Percentiles rank a stretch among this genome's conserved stretches.
Conservation (phyloP, 179 eudicot species). For the Spinacia oleracea region DNA sequence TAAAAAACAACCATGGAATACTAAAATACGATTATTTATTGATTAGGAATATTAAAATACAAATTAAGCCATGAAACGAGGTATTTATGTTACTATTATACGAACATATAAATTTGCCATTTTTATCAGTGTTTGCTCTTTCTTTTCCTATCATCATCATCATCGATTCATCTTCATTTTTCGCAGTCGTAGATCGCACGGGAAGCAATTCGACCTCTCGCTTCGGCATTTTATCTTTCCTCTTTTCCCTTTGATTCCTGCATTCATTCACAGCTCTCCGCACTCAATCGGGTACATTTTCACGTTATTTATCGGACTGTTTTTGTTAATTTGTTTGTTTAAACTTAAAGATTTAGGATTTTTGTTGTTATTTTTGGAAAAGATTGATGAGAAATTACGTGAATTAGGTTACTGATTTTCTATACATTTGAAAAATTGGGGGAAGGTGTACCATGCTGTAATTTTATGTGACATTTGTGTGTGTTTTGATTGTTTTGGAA, state of each 20-base stretch:
- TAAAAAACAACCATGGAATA: no score
- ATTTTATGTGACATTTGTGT: slow-evolving; percentile 1
- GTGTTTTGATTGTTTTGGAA: neutral
- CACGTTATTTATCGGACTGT: neutral
- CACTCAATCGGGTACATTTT: slow-evolving; percentile 17
- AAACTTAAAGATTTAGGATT: neutral
- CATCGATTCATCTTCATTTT: neutral
- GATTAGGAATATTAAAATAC: no score
- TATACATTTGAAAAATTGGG: neutral
- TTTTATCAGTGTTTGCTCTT: slow-evolving; percentile 2
- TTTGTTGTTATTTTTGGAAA: neutral
- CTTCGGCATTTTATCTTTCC: slow-evolving; percentile 1
- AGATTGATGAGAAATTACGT: slow-evolving; percentile 7
- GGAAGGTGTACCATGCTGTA: neutral
- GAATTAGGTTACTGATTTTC: neutral
- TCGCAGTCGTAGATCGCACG: slow-evolving; percentile 1
- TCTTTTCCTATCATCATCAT: neutral
- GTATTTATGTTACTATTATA: neutral
- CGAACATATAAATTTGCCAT: slow-evolving; percentile 9
- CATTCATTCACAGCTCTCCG: neutral
- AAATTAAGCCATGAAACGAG: neutral
- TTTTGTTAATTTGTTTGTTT: neutral
- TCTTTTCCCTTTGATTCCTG: neutral
- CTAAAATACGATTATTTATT: no score
- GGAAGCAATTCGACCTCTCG: neutral